Evolutionary conservation across 2,329 filamentous ascomycete genomes (phyloP), one percentile per base, ranked within the genome.

Genomic region (Cladosporium sphaerospermum): DNA sequence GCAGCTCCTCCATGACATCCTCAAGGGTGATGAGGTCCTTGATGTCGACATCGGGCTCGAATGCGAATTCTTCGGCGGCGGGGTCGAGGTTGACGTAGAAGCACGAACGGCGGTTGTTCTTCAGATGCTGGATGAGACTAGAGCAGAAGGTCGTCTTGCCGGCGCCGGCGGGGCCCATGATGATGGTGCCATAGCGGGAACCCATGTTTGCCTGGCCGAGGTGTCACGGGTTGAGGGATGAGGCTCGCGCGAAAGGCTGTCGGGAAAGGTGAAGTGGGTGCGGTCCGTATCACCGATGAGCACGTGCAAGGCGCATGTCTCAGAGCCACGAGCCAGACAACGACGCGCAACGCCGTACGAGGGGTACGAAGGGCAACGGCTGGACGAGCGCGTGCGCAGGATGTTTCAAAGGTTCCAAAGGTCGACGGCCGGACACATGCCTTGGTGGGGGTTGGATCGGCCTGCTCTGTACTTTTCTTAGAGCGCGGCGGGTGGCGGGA

Each of bases 71-170:
- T 72, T 96, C 91, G 67, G 93, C 93, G 53, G 93, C 93, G 6
- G 93, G 93, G 70, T 99, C 93, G 65, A 99, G 89, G 74, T 99
- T 99, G 68, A 99, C 86, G 73, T 97, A 99, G 79, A 95, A 96
- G 71, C 88, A 88, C 46, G 90, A 95, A n/a, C 91, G 88, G 53
- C 89, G 88, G 71, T 89, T 91, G 67, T 90, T 87, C 63, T 89
- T 84, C 23, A 97, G 84, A 67, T 97, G 89, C 56, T 93, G 90
- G 69, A 97, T 96, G 63, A 99, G 81, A 62, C 89, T 83, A 54
- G 88, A 86, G 77, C 90, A 96, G 72, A 99, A 99, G 57, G 93
- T 99, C 28, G 91, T 95, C 81, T 89, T 99, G 74, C 93, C 93
- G 18, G 90, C 91, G 61, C 91, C 93, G 16, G 93, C 92, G 56